Evolutionary conservation across 257 asterid species (phyloP), one percentile per base, ranked within the genome.

Genomic region (Gynochthodes officinalis): DNA sequence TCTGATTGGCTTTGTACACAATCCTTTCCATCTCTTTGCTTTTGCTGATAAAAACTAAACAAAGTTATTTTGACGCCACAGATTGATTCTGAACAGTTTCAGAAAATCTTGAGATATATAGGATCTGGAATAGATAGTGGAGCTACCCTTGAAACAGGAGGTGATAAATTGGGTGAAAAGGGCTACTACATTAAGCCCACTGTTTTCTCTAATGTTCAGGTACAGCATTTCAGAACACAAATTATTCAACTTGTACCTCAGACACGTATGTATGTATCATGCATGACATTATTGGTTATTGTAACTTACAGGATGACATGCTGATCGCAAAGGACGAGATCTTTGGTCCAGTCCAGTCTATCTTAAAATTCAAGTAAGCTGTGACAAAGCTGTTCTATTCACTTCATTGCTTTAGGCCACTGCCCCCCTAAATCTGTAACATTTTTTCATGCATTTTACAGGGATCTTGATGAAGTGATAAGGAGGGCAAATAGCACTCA

Each of bases 131-230:
- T 73, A 32, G 92, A 87, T 44, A n/a, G 86, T 76, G 99, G 97
- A 50, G 99, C 99, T 33, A 91, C 88, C 71, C 90, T 94, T 18
- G 97, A 91, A 78, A 77, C 97, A 11, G 99, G 99, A 52, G 99
- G 97, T 32, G 89, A 77, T 21, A 83, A 83, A 59, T 58, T 79
- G 12, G 99, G 97, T 55, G 58, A 74, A 13, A 84, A 83, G 75
- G 99, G 98, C 46, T 94, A 86, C 79, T 91, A 84, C 66, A 59
- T 91, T 79, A 87, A 91, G 82, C 98, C 98, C 33, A 94, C 98
- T 39, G 95, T 94, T 57, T 94, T 94, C 89, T 91, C 97, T 27
- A 64, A 87, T 46, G 99, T 94, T 64, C 73, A 86, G 96, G 98
- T 93, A 86, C 49, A 7, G 50, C 50, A 62, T 58, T 8, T 43